A percentile compares a stretch with the other conserved stretches of the same genome.
These are phyloP conservation scores for Mimosa pudica DNA, from an alignment of 306 rosid genomes.

Conservation along the genomic window DNA sequence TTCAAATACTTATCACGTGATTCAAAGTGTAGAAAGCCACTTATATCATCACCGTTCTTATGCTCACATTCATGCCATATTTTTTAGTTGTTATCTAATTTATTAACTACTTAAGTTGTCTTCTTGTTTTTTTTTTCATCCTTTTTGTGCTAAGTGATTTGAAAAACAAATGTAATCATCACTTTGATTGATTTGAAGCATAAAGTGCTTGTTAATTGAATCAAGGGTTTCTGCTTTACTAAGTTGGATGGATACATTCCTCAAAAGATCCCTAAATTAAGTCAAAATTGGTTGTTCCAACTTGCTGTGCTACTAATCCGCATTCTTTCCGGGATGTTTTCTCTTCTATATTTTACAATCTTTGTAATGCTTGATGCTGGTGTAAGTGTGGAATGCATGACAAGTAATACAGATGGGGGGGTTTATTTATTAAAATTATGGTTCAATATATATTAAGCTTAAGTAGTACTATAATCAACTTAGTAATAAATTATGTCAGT, in stretches of 20 bases:
- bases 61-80: background rate
- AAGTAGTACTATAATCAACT: conserved; percentile 28
- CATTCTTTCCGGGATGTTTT: background rate
- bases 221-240: background rate
- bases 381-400: background rate
- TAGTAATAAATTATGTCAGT: conserved; percentile 21
- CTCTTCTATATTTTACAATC: background rate
- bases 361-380: background rate
- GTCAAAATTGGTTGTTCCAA: background rate
- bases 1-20: conserved; percentile 20
- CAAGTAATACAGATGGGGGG: background rate
- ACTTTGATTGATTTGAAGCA: background rate
- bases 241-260: background rate
- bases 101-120: background rate
- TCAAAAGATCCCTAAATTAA: background rate
- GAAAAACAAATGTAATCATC: background rate
- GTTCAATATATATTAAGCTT: conserved; percentile 7
- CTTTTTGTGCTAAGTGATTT: background rate
- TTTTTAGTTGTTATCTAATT: background rate
- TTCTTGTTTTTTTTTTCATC: background rate
- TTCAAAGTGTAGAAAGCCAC: conserved; percentile 12
- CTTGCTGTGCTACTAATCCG: background rate
- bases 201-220: background rate
- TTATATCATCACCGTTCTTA: conserved; percentile 23
- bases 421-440: background rate